phyloP scores from a whole-genome alignment of 176 grass and related monocot genomes.

The Rhynchospora tenuis region DNA sequence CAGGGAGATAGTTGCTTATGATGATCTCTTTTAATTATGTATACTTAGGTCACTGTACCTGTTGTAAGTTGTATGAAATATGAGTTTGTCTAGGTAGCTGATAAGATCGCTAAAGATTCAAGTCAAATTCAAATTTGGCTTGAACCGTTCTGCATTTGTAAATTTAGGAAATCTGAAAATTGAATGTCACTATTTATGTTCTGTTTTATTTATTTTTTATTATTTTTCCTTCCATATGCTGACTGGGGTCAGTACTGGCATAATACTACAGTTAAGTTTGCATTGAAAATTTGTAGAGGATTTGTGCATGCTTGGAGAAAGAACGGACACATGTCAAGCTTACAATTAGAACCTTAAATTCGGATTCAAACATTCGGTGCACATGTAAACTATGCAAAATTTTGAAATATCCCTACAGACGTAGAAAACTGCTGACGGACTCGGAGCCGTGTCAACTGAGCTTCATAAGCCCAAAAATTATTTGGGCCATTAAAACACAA shows the following conservation, averaged over 20 bases:
- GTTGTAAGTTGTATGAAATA: not conserved
- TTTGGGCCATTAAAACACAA: no score
- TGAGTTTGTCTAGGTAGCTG: not conserved
- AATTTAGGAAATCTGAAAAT: not conserved
- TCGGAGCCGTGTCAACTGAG: no score
- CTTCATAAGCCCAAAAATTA: no score
- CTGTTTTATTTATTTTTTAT: not conserved
- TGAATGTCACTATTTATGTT: not conserved
- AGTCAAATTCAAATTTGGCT: not conserved
- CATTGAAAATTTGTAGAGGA: not conserved
- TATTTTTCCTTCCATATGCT: not conserved
- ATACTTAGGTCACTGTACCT: not conserved
- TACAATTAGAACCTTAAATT: not conserved
- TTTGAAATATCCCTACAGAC: no score
- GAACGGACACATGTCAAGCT: not conserved
- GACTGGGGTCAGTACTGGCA: not conserved
- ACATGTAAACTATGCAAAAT: no score
- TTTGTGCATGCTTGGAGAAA: not conserved
- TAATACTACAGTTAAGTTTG: not conserved
- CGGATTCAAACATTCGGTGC: not conserved
- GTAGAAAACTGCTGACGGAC: no score
- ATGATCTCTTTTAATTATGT: conserved; percentile 70
- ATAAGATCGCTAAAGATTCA: not conserved
- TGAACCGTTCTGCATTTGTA: not conserved
- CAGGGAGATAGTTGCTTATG: conserved; percentile 77